These are phyloP conservation scores for Deakozyma indianensis DNA, from an alignment of 805 yeast genomes.

Conservation along the genomic window DNA sequence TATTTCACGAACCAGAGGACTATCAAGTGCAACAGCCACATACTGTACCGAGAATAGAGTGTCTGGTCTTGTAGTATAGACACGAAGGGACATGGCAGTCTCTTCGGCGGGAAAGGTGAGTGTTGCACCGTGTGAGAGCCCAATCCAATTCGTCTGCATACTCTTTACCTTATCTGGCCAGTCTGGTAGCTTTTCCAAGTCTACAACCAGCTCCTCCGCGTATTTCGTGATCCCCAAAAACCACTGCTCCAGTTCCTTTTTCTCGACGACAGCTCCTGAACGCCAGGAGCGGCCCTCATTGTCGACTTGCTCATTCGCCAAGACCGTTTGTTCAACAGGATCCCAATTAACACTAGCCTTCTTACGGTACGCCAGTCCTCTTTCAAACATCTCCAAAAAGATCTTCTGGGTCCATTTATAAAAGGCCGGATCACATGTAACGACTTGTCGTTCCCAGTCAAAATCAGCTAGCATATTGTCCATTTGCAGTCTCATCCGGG, in stretches of 20 bases:
- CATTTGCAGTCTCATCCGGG: constrained; percentile 77
- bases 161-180: constrained; percentile 87
- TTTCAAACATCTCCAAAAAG: constrained; percentile 55
- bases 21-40: constrained; percentile 62
- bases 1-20: constrained; percentile 37
- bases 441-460: constrained; percentile 85
- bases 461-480: constrained; percentile 64
- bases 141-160: constrained; percentile 94
- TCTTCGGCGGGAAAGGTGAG: constrained; percentile 30
- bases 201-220: constrained; percentile 53
- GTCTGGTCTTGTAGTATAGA: constrained; percentile 84
- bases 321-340: constrained; percentile 85
- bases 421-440: constrained; percentile 77
- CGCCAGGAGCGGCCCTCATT: constrained; percentile 87
- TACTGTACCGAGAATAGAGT: constrained; percentile 75
- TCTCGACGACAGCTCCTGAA: constrained; percentile 90
- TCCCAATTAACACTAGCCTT: constrained; percentile 95
- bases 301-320: constrained; percentile 96
- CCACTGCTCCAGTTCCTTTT: constrained; percentile 76
- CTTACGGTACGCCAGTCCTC: constrained; percentile 73
- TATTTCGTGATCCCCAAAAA: constrained; percentile 78
- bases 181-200: constrained; percentile 41
- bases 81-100: constrained; percentile 23
- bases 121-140: constrained; percentile 69
- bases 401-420: constrained; percentile 88